Conservation (phyloP, 176 grass and related monocot species). For the Bolboschoenus planiculmis region DNA sequence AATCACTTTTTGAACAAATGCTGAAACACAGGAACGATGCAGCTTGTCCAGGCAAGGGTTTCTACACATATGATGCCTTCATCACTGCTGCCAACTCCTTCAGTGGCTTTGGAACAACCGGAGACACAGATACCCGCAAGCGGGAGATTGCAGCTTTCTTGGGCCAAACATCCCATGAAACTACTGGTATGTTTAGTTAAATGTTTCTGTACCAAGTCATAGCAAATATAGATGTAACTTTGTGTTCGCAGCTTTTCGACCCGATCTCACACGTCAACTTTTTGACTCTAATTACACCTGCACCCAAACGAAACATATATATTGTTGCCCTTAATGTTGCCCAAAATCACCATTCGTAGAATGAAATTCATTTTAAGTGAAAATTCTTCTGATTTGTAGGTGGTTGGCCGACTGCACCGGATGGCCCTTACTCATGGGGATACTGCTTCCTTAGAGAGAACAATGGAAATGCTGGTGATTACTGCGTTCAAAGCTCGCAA, state of each 20-base stretch:
- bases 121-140: slow-evolving; percentile 7
- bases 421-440: slow-evolving; percentile 43
- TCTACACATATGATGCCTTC: slow-evolving; percentile 53
- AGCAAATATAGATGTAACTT: not conserved
- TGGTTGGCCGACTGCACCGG: slow-evolving; percentile 27
- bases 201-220: not conserved
- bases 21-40: slow-evolving; percentile 45
- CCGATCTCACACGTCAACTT: not conserved
- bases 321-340: not conserved
- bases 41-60: slow-evolving; percentile 22
- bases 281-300: not conserved
- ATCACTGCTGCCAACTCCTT: slow-evolving; percentile 37
- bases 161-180: slow-evolving; percentile 57
- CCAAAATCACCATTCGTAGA: not conserved
- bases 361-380: too few species aligned
- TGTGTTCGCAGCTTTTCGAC: not conserved
- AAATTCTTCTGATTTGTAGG: too few species aligned
- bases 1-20: slow-evolving; percentile 35
- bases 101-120: slow-evolving; percentile 25
- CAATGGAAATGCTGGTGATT: not conserved
- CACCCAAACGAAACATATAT: not conserved
- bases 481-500: slow-evolving; percentile 15
- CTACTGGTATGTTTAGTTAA: slow-evolving; percentile 12
- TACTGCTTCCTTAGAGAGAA: slow-evolving; percentile 29
- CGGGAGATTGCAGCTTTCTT: slow-evolving; percentile 57